Percentiles rank a stretch among this genome's conserved stretches.
These are phyloP conservation scores for Globisporangium orthogonon DNA, from an alignment of 352 stramenopile genomes.

Conservation along the genomic window DNA sequence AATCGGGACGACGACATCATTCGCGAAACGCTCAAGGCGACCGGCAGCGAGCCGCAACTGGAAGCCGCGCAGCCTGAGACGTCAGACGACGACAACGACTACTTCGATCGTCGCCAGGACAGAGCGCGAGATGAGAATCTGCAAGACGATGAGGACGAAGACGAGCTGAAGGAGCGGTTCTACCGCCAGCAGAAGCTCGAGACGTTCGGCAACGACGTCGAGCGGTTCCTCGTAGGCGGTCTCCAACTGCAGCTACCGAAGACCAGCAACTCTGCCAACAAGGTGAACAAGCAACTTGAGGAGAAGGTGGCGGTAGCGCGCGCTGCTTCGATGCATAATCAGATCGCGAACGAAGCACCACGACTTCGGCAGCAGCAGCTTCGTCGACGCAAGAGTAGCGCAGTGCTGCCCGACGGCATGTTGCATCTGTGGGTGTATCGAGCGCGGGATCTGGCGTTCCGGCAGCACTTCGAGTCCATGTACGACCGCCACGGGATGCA, in stretches of 20 bases:
- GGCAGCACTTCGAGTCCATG: conserved; percentile 34
- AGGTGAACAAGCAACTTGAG: not conserved
- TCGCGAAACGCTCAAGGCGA: too few species aligned
- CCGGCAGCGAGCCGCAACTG: not conserved
- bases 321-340: not conserved
- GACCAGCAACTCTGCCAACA: not conserved
- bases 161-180: conserved; percentile 8
- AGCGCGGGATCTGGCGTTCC: conserved; percentile 32
- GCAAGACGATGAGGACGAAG: conserved; percentile 7
- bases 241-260: conserved; percentile 1
- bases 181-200: conserved; percentile 11
- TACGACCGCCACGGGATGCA: conserved; percentile 41
- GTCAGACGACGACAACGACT: not conserved
- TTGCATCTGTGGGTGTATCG: conserved; percentile 53
- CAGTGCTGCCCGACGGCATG: conserved; percentile 18
- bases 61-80: not conserved
- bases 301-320: not conserved
- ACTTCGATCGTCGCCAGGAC: not conserved
- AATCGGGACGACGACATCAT: not conserved
- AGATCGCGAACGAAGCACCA: not conserved
- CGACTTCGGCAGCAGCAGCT: not conserved
- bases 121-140: not conserved
- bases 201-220: conserved; percentile 2
- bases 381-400: conserved; percentile 8
- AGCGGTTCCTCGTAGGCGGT: conserved; percentile 7